Conservation (phyloP, 371 early-diverging fungal species). For the Amoeboaphelidium protococcarum region DNA sequence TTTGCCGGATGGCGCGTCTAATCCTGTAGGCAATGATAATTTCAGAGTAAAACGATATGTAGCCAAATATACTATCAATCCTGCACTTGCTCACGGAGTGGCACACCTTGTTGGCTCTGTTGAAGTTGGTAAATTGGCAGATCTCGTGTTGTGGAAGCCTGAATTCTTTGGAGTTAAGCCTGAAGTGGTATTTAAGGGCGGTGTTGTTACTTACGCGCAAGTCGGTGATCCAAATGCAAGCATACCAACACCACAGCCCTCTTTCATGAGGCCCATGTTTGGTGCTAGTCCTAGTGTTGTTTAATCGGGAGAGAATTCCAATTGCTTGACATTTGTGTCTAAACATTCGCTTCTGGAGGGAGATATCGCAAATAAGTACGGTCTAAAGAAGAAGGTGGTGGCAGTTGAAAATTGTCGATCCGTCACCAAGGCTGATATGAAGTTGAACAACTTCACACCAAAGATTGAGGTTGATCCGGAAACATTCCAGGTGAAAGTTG, state of each 20-base stretch:
- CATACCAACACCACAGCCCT: slow-evolving; percentile 69
- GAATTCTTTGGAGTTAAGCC: slow-evolving; percentile 69
- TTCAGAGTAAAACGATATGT: slow-evolving; percentile 36
- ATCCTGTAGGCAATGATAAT: slow-evolving; percentile 10
- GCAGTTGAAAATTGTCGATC: slow-evolving; percentile 43
- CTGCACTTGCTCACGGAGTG: slow-evolving; percentile 67
- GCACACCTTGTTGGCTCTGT: slow-evolving; percentile 66
- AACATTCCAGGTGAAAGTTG: slow-evolving; percentile 51
- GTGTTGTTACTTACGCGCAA: slow-evolving; percentile 44
- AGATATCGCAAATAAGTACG: slow-evolving; percentile 17
- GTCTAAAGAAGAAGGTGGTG: slow-evolving; percentile 31
- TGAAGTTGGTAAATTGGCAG: slow-evolving; percentile 72
- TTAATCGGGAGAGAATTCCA: slow-evolving; percentile 7
- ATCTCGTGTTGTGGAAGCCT: slow-evolving; percentile 56
- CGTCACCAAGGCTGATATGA: slow-evolving; percentile 57
- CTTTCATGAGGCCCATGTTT: slow-evolving; percentile 55
- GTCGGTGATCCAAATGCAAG: slow-evolving; percentile 77
- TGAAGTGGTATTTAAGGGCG: slow-evolving; percentile 52
- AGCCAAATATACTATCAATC: slow-evolving; percentile 85
- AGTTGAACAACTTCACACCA: slow-evolving; percentile 43
- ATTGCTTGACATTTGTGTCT: slow-evolving; percentile 48
- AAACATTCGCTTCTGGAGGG: slow-evolving; percentile 32
- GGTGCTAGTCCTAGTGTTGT: slow-evolving; percentile 29
- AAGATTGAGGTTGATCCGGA: slow-evolving; percentile 61
- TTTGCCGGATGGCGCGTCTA: slow-evolving; percentile 5